Base-by-base conservation (phyloP, 2,329 filamentous ascomycete genomes). In the Tolypocladium album region DNA sequence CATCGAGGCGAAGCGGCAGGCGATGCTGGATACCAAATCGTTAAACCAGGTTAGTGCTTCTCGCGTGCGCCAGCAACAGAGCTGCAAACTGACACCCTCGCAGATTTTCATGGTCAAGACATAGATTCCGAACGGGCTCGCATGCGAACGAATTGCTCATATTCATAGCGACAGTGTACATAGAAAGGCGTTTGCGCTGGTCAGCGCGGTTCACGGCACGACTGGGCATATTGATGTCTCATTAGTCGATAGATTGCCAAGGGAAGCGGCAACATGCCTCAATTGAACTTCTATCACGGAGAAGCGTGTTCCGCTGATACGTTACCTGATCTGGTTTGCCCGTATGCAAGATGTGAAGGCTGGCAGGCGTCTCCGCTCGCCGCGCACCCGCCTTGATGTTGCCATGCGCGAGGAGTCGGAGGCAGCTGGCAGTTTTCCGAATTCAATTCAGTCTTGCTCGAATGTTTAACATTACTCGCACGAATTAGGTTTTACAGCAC, bases 1-100 rank as follows among this genome's bases (percentile, higher is more conserved):
- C 73, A 96, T 97, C 68, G 88, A 88, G 60, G 90, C 94, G 67
- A 97, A 97, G 79, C 87, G 86, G 67, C 84, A 88, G 77, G 92
- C 92, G 2, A 83, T 92, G 61, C 82, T 91, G 77, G 89, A 97
- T 72, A 82, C 87, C 56, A 86, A 88, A 69, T 90, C 92, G 17
- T 75, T 97, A 69, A 93, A 92, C 72, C 92, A 97, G 85, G 89
- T 92, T 76, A 72, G 78, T 64, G 39, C 45, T 52, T 59, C 50
- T n/a, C 17, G 43, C 20, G 24, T 15, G 27, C 36, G 9, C 11
- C 6, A 42, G 15, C 43, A 34, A 47, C 40, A 5, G 9, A 55
- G 52, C 13, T 45, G 17, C 39, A 47, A 50, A 62, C 57, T 39
- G 27, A 50, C n/a, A 56, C 1, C 9, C 47, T 52, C 3, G 17